A percentile compares a stretch with the other conserved stretches of the same genome.
phyloP scores from a whole-genome alignment of 495 filamentous ascomycete genomes.

The Penicillium paradoxum region DNA sequence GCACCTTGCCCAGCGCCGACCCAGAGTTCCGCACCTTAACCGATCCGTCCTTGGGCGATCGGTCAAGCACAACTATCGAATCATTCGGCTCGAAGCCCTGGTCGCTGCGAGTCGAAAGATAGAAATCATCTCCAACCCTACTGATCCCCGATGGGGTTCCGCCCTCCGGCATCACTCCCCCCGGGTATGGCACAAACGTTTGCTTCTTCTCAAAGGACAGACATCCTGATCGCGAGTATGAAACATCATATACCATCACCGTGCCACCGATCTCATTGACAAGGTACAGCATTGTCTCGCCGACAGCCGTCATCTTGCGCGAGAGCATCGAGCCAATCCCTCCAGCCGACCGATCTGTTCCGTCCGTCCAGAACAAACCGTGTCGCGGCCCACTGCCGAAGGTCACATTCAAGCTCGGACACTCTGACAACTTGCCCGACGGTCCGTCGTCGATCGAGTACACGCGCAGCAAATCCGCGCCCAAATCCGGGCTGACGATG shows the following conservation, averaged over 20 bases:
- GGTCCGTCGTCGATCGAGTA: slow-evolving; percentile 50
- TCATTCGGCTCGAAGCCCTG: slow-evolving; percentile 30
- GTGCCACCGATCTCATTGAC: slow-evolving; percentile 58
- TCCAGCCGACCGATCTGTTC: background rate
- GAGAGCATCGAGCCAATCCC: background rate
- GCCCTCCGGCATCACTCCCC: slow-evolving; percentile 22
- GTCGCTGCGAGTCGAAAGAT: slow-evolving; percentile 44
- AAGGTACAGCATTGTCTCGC: slow-evolving; percentile 51
- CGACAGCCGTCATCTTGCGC: slow-evolving; percentile 24
- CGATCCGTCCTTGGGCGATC: slow-evolving; percentile 38
- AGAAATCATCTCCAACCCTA: slow-evolving; percentile 21
- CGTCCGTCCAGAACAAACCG: slow-evolving; percentile 49
- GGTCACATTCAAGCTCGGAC: slow-evolving; percentile 26
- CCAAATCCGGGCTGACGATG: slow-evolving; percentile 65
- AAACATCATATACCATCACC: slow-evolving; percentile 53
- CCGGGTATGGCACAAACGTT: slow-evolving; percentile 28
- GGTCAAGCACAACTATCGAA: slow-evolving; percentile 30
- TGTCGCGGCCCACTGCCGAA: slow-evolving; percentile 65
- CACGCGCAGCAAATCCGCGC: slow-evolving; percentile 63
- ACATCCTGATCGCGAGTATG: slow-evolving; percentile 44
- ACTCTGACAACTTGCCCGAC: slow-evolving; percentile 26
- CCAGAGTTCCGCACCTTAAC: slow-evolving; percentile 47
- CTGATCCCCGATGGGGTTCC: slow-evolving; percentile 38
- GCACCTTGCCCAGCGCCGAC: slow-evolving; percentile 54
- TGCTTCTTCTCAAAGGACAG: slow-evolving; percentile 36